Conservation (phyloP, 768 basidiomycete species). For the Kwoniella shandongensis region DNA sequence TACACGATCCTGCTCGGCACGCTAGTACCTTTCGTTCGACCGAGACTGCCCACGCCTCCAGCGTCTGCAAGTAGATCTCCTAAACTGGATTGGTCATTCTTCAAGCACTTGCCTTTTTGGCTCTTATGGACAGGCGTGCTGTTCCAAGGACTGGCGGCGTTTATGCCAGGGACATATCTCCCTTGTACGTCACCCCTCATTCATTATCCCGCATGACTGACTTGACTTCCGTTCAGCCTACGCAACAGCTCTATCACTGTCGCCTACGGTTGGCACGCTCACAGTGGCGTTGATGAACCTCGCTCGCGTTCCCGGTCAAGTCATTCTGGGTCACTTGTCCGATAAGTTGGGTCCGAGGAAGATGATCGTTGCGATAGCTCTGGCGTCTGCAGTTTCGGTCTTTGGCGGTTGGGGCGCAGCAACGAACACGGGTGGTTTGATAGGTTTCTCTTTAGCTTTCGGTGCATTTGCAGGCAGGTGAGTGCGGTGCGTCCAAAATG, state of each 20-base stretch:
- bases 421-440: slow-evolving; percentile 21
- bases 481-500: neutral
- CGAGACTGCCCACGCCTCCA: slow-evolving; percentile 23
- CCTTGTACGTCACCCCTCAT: slow-evolving; percentile 21
- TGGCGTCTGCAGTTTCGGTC: slow-evolving; percentile 17
- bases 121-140: slow-evolving; percentile 27
- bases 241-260: slow-evolving; percentile 25
- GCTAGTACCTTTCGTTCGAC: slow-evolving; percentile 28
- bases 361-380: slow-evolving; percentile 25
- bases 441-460: slow-evolving; percentile 29
- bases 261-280: slow-evolving; percentile 24
- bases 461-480: slow-evolving; percentile 29
- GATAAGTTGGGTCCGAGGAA: slow-evolving; percentile 24
- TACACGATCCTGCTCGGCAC: slow-evolving; percentile 24
- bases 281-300: slow-evolving; percentile 34
- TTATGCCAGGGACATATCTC: slow-evolving; percentile 34
- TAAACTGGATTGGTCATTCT: slow-evolving; percentile 25
- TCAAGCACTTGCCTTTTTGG: slow-evolving; percentile 24
- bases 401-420: slow-evolving; percentile 35
- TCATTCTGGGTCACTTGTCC: slow-evolving; percentile 27
- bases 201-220: neutral
- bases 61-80: slow-evolving; percentile 3
- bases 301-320: slow-evolving; percentile 34
- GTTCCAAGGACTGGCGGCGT: slow-evolving; percentile 32
- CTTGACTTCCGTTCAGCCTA: slow-evolving; percentile 18